Evolutionary conservation across 2,329 filamentous ascomycete genomes (phyloP), one percentile per base, ranked within the genome.

Genomic region (Aspergillus ruber): DNA sequence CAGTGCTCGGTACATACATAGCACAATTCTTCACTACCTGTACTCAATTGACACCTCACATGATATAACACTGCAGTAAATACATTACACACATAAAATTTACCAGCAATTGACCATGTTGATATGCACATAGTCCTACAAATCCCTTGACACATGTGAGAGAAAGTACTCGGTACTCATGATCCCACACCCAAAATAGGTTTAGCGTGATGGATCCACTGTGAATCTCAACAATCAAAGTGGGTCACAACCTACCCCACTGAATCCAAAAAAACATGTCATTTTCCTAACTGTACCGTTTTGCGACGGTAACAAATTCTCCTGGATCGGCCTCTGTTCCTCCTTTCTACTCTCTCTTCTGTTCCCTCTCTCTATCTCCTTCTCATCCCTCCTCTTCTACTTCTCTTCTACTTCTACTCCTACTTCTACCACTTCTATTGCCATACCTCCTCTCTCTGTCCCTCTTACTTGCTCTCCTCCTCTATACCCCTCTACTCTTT

Each of bases 401-500:
- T 42, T 43, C 46, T 42, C 27, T 45, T 35, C 48, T 51, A 42
- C 48, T 54, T 42, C 29, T 46, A 39, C 48, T 50, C 42, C 48
- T 54, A 52, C 48, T 49, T 42, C 35, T 48, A n/a, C 35, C 38
- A 46, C 51, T 36, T 48, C 42, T 47, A 35, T 29, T 45, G 29
- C 42, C 45, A 35, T 41, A 32, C 38, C 39, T 42, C 29, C 43
- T 48, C 29, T 32, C 27, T 50, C 43, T 46, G 48, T 48, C 45
- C 33, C 48, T 43, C 36, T 39, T 20, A 17, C 27, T 25, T 46
- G 40, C 38, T 29, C 43, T 36, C 41, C 32, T 38, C 43, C 21
- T 33, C 35, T 43, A 43, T 44, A 49, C 61, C 59, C 59, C 60
- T 62, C 57, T 58, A 49, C 53, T 47, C 50, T 52, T 57, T 44